phyloP scores from a whole-genome alignment of 2,329 filamentous ascomycete species.

The Nannizziopsis arthrosporioides region DNA sequence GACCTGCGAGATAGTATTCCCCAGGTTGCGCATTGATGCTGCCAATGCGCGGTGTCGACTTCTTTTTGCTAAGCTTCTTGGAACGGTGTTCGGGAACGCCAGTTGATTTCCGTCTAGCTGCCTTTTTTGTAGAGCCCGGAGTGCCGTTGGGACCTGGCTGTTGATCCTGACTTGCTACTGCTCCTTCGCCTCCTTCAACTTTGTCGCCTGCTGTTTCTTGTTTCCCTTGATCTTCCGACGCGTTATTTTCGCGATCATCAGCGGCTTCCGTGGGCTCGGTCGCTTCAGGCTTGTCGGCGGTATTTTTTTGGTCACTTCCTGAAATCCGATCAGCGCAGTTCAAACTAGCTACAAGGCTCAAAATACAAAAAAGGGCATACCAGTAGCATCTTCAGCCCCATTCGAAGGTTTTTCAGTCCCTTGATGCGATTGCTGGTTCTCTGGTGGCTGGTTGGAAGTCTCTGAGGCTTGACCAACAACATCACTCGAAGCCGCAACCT shows the following conservation, averaged over 20 bases:
- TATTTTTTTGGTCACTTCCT: no score
- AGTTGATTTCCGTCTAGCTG: conserved; percentile 61
- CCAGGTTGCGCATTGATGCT: conserved; percentile 77
- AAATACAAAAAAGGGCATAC: conserved; percentile 17
- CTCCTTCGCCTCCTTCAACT: conserved; percentile 16
- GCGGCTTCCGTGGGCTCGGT: conserved; percentile 16
- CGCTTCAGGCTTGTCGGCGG: conserved; percentile 18
- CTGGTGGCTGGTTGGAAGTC: conserved; percentile 12
- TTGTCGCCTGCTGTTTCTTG: conserved; percentile 20
- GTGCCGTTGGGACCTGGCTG: conserved; percentile 37
- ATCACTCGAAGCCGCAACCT: conserved; percentile 23
- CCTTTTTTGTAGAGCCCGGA: conserved; percentile 40
- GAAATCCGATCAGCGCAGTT: no score
- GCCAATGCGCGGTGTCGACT: conserved; percentile 58
- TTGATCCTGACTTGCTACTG: conserved; percentile 18
- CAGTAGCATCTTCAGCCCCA: conserved; percentile 22
- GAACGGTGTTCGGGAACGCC: conserved; percentile 54
- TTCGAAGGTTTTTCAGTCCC: conserved; percentile 19
- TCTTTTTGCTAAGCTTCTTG: conserved; percentile 79
- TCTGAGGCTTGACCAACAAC: conserved; percentile 17
- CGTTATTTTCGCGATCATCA: conserved; percentile 20
- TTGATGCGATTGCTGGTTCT: conserved; percentile 19
- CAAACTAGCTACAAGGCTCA: neutral
- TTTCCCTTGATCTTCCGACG: conserved; percentile 17
- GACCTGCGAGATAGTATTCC: conserved; percentile 80